Conservation (phyloP, 1,139 yeast species). For the Taphrina communis region DNA sequence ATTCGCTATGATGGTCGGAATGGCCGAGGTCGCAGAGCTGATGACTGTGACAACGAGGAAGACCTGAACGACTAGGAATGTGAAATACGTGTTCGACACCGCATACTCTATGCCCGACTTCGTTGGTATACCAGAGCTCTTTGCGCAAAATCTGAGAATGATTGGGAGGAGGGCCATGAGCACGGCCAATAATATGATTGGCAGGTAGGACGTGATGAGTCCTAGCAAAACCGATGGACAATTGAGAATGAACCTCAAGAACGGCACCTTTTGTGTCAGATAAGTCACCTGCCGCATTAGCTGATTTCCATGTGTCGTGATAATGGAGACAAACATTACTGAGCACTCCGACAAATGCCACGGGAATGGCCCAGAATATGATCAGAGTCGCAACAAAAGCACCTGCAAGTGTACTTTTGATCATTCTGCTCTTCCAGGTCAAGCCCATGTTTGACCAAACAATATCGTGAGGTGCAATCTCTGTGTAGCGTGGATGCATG, state of each 20-base stretch:
- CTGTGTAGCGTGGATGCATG: conserved; percentile 66
- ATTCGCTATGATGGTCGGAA: conserved; percentile 65
- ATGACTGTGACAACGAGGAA: conserved; percentile 81
- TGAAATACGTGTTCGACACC: conserved; percentile 86
- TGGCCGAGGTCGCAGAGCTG: conserved; percentile 80
- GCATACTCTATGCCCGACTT: conserved; percentile 73
- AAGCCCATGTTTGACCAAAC: conserved; percentile 85
- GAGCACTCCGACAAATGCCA: conserved; percentile 91
- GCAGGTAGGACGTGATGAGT: conserved; percentile 81
- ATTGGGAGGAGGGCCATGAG: conserved; percentile 87
- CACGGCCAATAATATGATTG: conserved; percentile 78
- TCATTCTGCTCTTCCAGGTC: conserved; percentile 81
- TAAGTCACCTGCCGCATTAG: conserved; percentile 60
- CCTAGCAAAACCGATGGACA: conserved; percentile 75
- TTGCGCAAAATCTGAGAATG: conserved; percentile 65
- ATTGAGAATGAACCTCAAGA: conserved; percentile 70
- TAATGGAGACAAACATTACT: conserved; percentile 56
- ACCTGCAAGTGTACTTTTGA: conserved; percentile 59
- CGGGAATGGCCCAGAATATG: conserved; percentile 92
- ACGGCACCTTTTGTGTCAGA: conserved; percentile 70
- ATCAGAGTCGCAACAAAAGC: conserved; percentile 65
- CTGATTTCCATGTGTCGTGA: not conserved
- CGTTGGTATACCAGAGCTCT: conserved; percentile 70
- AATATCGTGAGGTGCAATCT: conserved; percentile 78
- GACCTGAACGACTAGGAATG: conserved; percentile 85